Evolutionary conservation across 2,329 filamentous ascomycete genomes (phyloP), one percentile per base, ranked within the genome.

Genomic region (Neopestalotiopsis rosae): DNA sequence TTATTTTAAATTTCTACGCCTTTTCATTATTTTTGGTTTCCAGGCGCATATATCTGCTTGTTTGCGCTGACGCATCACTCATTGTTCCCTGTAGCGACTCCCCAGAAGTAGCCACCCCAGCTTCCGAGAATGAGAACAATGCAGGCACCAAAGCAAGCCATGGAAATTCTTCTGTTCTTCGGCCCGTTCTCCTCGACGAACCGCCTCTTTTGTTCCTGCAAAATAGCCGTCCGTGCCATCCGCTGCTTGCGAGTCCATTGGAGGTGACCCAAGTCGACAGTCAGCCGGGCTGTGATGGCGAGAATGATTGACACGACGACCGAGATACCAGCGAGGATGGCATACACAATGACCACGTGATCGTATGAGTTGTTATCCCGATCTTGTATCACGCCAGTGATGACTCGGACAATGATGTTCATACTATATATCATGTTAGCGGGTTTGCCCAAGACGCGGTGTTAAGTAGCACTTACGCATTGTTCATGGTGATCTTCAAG

Each of bases 401-500:
- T 79, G 58, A 90, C 84, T 0, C 87, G 81, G 1, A 90, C 80
- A 66, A 90, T 87, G 69, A 90, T 89, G 69, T 82, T 89, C 86
- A 90, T 90, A 34, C 84, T 85, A 28, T 85, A 28, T 10, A 20
- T 7, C 17, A 61, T 61, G n/a, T 13, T 17, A 56, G 45, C 3
- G 45, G 57, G 20, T 28, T 20, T 32, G 12, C 17, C 20, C 32
- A 12, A 13, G n/a, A n/a, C 10, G 32, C 32, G n/a, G 6, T 38
- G n/a, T 4, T 38, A 61, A 1, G 61, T 49, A n/a, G 7, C 10
- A 69, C 80, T 67, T 73, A 83, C 82, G 81, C 80, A 67, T 91
- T 91, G 74, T 90, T 90, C 74, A 90, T 87, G 28, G 86, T 86
- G 49, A 90, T 85, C 69, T 91, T 91, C 68, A 90, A 76, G 1